Conservation (phyloP, 2,329 filamentous ascomycete genomes). For the Cryphonectria japonica region DNA sequence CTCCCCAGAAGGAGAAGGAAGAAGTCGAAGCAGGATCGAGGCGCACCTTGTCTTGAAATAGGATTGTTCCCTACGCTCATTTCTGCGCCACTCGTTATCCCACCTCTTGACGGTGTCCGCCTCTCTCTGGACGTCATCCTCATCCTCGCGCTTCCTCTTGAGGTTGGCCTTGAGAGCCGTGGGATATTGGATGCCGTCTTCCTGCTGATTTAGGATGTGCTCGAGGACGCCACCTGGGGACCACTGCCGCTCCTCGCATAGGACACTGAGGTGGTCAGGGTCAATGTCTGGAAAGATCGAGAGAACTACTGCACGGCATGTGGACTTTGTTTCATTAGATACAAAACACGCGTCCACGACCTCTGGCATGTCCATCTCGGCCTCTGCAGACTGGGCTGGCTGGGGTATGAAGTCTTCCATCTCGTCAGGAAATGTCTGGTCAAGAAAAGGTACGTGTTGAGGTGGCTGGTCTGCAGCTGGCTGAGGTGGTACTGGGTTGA, state of each 20-base stretch:
- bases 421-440: background rate
- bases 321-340: conserved; percentile 13
- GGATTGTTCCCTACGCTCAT: conserved; percentile 19
- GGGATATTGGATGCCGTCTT: conserved; percentile 45
- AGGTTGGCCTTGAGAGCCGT: conserved; percentile 32
- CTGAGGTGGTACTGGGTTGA: background rate
- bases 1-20: background rate
- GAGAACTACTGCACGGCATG: conserved; percentile 39
- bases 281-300: conserved; percentile 53
- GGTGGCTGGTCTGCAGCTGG: background rate
- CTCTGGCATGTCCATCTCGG: too few species aligned
- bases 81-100: conserved; percentile 32
- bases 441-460: background rate
- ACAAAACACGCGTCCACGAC: background rate
- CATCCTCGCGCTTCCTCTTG: conserved; percentile 48
- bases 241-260: conserved; percentile 37
- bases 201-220: conserved; percentile 45
- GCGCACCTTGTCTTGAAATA: conserved; percentile 31
- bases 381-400: background rate
- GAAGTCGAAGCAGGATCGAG: background rate
- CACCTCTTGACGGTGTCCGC: conserved; percentile 30
- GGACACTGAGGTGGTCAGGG: conserved; percentile 40
- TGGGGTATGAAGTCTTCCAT: background rate
- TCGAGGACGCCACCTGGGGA: conserved; percentile 40
- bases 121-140: conserved; percentile 30